A percentile compares a stretch with the other conserved stretches of the same genome.
Evolutionary conservation across 192 early-diverging fungal genomes (phyloP).

Genomic region (Coemansia sp.): DNA sequence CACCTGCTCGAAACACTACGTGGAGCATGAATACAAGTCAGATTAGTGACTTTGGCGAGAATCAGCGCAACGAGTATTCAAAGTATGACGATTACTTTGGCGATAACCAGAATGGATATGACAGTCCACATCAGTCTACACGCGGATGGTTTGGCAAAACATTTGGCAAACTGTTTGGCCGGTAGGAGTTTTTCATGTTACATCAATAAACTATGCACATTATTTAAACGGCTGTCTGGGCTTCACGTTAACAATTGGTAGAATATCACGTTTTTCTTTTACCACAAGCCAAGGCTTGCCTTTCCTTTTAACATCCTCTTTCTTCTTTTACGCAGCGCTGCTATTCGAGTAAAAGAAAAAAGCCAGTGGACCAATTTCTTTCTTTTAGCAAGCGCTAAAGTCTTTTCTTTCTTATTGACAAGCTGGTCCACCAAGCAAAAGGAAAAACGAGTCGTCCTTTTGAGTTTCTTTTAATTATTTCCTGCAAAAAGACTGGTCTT

Average conservation of each 20-base stretch:
- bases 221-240: background rate
- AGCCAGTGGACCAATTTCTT: background rate
- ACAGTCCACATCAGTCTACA: background rate
- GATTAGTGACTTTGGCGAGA: constrained; percentile 7
- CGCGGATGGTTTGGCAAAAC: constrained; percentile 8
- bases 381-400: constrained; percentile 5
- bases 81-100: constrained; percentile 6
- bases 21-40: constrained; percentile 10
- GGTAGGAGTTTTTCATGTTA: background rate
- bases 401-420: background rate
- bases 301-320: background rate
- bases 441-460: background rate
- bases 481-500: background rate
- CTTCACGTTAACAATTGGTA: too few relatives aligned
- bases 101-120: background rate
- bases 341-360: background rate
- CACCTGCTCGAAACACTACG: constrained; percentile 4
- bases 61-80: background rate
- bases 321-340: too few relatives aligned
- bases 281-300: background rate
- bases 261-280: background rate
- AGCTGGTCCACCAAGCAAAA: too few relatives aligned
- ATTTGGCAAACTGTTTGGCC: constrained; percentile 4
- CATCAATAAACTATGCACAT: constrained; percentile 1
- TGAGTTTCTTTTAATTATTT: background rate